Base-by-base conservation (phyloP, 2,329 filamentous ascomycete genomes). In the Mycocentrospora acerina region DNA sequence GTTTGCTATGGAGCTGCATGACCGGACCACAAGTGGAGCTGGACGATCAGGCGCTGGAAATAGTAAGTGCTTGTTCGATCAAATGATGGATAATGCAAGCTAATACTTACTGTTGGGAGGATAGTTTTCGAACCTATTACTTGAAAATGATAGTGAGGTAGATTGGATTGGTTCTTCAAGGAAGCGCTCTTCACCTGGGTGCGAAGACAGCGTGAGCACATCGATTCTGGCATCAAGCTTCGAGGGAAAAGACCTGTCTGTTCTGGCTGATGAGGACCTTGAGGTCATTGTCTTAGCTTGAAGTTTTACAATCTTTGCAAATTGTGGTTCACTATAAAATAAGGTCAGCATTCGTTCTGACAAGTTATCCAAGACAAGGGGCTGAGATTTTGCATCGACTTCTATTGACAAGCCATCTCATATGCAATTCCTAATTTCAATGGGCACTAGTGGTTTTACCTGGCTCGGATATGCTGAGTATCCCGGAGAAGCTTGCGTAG, bases 11-110 rank as follows among this genome's bases (percentile, higher is more conserved):
- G 51, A 53, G 19, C 36, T 33, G 0, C 44, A 36, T 5, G 50
- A 44, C 32, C 38, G 43, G 14, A 57, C 33, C 6, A 43, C 55
- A 1, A 62, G 47, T 3, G 60, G 59, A 4, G 50, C 50, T 7
- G 60, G 59, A 16, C 60, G 56, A 22, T 62, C 60, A 1, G 60
- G 60, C 7, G 56, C 53, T 56, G 14, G 10, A 14, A 15, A 14
- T 24, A 5, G 19, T 52, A 11, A 51, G 40, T 24, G 32, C 32
- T 18, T 25, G 3, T 12, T 16, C 12, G 3, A 32, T 7, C 2
- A 29, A 3, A 22, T 17, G 14, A 13, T 8, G 5, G 9, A 5
- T 29, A 3, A 29, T n/a, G n/a, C n/a, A n/a, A n/a, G 18, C 3
- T 31, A 15, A 27, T 16, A 24, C 7, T 40, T 29, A 50, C 46